phyloP scores from a whole-genome alignment of 108 stramenopile species.

The Skeletonema menzelii region DNA sequence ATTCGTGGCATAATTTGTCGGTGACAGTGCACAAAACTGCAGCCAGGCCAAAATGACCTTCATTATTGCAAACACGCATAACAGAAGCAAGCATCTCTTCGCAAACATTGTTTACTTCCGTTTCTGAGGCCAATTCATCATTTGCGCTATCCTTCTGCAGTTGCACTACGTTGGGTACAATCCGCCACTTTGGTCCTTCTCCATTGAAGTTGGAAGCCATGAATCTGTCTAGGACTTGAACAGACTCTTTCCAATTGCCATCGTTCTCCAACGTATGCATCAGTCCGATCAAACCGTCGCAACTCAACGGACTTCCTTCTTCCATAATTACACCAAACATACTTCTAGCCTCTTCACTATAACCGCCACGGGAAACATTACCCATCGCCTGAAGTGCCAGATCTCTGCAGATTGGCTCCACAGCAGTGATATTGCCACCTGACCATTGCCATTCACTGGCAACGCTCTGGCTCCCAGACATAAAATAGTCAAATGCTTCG shows the following conservation, averaged over 20 bases:
- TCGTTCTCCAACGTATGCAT: slow-evolving; percentile 66
- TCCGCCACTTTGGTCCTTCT: slow-evolving; percentile 20
- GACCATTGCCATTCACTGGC: slow-evolving; percentile 75
- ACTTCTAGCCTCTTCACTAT: slow-evolving; percentile 32
- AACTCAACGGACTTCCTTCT: slow-evolving; percentile 55
- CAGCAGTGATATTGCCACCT: slow-evolving; percentile 53
- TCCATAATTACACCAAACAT: slow-evolving; percentile 54
- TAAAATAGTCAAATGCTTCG: slow-evolving; percentile 42
- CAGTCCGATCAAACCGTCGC: slow-evolving; percentile 58
- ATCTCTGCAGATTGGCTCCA: slow-evolving; percentile 68
- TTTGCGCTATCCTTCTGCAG: slow-evolving; percentile 4
- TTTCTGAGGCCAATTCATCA: not conserved
- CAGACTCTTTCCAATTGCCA: slow-evolving; percentile 55
- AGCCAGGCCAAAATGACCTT: slow-evolving; percentile 61
- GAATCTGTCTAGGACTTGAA: slow-evolving; percentile 41
- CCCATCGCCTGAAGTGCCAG: slow-evolving; percentile 63
- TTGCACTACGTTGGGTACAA: slow-evolving; percentile 14
- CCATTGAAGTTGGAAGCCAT: slow-evolving; percentile 19
- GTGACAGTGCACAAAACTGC: slow-evolving; percentile 45
- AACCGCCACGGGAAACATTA: slow-evolving; percentile 22
- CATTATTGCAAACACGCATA: slow-evolving; percentile 60
- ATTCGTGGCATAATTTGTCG: not conserved
- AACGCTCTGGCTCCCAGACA: slow-evolving; percentile 23
- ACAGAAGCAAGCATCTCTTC: slow-evolving; percentile 32
- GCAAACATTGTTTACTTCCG: slow-evolving; percentile 17